Percentiles rank a stretch among this genome's conserved stretches.
Evolutionary conservation across 495 filamentous ascomycete species (phyloP).

Genomic region (Gamarada debralockiae): DNA sequence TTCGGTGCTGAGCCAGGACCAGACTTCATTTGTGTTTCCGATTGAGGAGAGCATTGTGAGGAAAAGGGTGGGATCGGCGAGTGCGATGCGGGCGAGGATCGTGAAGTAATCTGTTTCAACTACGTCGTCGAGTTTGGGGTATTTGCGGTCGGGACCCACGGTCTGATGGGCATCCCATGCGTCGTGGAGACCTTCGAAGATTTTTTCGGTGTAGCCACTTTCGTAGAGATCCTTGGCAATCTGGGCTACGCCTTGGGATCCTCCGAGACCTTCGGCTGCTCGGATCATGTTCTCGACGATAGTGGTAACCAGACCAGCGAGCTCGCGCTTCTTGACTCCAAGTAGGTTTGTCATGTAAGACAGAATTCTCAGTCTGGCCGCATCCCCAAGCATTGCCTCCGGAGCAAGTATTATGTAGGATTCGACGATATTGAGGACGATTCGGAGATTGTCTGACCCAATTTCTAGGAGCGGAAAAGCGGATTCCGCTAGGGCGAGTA

Average conservation of each 20-base stretch:
- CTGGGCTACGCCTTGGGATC: constrained; percentile 57
- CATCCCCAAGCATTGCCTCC: constrained; percentile 62
- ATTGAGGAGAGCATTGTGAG: constrained; percentile 47
- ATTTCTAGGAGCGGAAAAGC: constrained; percentile 69
- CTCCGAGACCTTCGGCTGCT: constrained; percentile 63
- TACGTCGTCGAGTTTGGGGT: constrained; percentile 58
- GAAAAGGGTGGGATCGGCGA: constrained; percentile 65
- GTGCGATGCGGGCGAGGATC: constrained; percentile 74
- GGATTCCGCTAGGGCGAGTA: constrained; percentile 62
- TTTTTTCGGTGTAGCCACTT: constrained; percentile 57
- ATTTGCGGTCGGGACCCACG: constrained; percentile 66
- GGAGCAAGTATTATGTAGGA: constrained; percentile 80
- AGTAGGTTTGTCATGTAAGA: constrained; percentile 55
- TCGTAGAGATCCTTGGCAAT: constrained; percentile 66
- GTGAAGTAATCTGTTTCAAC: constrained; percentile 79
- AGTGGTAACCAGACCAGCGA: constrained; percentile 59
- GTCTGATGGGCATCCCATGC: constrained; percentile 71
- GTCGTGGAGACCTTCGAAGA: constrained; percentile 68
- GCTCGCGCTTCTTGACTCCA: constrained; percentile 56
- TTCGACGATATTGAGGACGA: constrained; percentile 68
- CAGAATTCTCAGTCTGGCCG: constrained; percentile 54
- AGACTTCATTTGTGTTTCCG: constrained; percentile 42
- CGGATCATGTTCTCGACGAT: constrained; percentile 70
- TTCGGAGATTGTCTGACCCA: constrained; percentile 64
- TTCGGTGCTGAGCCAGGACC: constrained; percentile 73